Evolutionary conservation across 768 basidiomycete species (phyloP), one percentile per base, ranked within the genome.

Genomic region (Cyclocybe cylindracea): DNA sequence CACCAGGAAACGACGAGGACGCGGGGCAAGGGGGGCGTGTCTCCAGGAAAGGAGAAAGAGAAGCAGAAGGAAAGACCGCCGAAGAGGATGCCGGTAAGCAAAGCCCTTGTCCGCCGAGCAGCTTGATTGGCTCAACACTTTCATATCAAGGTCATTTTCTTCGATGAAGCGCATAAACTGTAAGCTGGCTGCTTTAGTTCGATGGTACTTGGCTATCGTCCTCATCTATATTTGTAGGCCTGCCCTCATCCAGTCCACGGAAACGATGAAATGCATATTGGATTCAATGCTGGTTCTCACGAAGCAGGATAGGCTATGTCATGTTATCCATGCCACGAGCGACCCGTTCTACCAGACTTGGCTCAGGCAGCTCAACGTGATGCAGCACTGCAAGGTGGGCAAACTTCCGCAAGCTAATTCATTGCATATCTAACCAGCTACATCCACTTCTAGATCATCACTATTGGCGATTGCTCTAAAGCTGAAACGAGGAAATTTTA

Each of bases 121-220:
- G 31, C 43, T 29, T 46, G 16, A 43, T 52, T 46, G 6, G 37
- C 48, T 45, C 19, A 32, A 47, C 34, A 53, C 38, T n/a, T 39
- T 42, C 18, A 6, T 13, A 16, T 52, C 18, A 53, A 80, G 78
- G 72, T 79, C 10, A 78, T 93, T 51, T 88, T 93, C 64, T 82
- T 94, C 54, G 91, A 94, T 56, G 91, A 94, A 65, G 89, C 90
- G 2, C 91, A 94, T 63, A 89, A 87, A 66, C 69, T 92, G 85
- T 90, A 65, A 34, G 84, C 45, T 10, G 24, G 29, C 19, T 35
- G 32, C 14, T 42, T 32, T 37, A n/a, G 55, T 50, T 44, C 10
- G 39, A 24, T 40, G 33, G 13, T 10, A 42, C 41, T 24, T n/a
- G 13, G 3, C 19, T 2, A 42, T 13, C 7, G 46, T 19, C 37